A percentile compares a stretch with the other conserved stretches of the same genome.
These are phyloP conservation scores for Colletotrichum magnum DNA, from an alignment of 2,329 filamentous ascomycete species.

Conservation along the genomic window DNA sequence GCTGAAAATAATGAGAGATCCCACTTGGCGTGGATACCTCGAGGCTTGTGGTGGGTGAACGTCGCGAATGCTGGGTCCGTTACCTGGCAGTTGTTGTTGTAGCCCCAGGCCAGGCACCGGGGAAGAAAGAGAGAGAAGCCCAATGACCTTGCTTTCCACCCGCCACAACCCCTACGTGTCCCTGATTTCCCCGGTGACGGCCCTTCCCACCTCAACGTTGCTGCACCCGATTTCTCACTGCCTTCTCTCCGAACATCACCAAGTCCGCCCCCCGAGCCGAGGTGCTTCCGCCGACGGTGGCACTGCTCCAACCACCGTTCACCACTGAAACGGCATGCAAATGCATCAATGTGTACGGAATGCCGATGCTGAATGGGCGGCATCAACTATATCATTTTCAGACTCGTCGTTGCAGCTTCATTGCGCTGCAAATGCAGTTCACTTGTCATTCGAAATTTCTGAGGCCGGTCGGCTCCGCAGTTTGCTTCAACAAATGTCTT, in stretches of 20 bases:
- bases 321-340: not conserved
- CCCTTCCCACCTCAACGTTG: not conserved
- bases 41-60: slow-evolving; percentile 11
- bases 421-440: too few species aligned
- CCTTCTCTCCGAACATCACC: slow-evolving; percentile 22
- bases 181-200: slow-evolving; percentile 20
- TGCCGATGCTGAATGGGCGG: too few species aligned
- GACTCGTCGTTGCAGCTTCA: too few species aligned
- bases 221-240: not conserved
- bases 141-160: slow-evolving; percentile 5
- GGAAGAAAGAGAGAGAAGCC: slow-evolving; percentile 13
- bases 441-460: too few species aligned
- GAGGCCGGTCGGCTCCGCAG: too few species aligned
- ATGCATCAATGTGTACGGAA: not conserved
- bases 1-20: slow-evolving; percentile 23
- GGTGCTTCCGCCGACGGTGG: slow-evolving; percentile 16
- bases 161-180: slow-evolving; percentile 12
- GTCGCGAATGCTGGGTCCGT: slow-evolving; percentile 29
- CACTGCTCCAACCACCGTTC: not conserved
- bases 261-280: slow-evolving; percentile 28
- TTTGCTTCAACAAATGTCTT: not conserved
- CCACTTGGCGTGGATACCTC: slow-evolving; percentile 30
- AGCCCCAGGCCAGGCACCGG: slow-evolving; percentile 23
- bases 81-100: slow-evolving; percentile 27
- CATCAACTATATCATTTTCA: too few species aligned